Conservation (phyloP, 164 flowering plant genomes). For the Akebia trifoliata region DNA sequence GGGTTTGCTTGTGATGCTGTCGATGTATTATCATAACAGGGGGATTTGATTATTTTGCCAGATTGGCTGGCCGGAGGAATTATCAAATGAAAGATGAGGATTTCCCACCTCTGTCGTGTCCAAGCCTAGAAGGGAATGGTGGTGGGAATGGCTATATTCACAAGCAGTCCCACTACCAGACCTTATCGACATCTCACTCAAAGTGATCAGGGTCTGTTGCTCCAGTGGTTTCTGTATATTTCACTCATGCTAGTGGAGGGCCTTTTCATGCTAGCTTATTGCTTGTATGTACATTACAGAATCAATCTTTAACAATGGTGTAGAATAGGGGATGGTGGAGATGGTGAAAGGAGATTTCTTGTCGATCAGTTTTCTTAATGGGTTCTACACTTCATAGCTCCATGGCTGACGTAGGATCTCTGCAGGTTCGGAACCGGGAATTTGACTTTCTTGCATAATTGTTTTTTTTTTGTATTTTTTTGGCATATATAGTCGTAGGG, state of each 20-base stretch:
- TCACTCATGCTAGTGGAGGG: slow-evolving; percentile 19
- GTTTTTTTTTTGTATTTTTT: not conserved
- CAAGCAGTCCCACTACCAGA: slow-evolving; percentile 24
- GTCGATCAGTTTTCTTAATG: slow-evolving; percentile 1
- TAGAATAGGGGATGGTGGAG: slow-evolving; percentile 13
- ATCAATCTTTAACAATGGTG: slow-evolving; percentile 11
- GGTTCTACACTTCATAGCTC: slow-evolving; percentile 22
- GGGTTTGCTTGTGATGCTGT: slow-evolving; percentile 34
- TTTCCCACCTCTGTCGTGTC: slow-evolving; percentile 35
- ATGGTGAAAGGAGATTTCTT: slow-evolving; percentile 7
- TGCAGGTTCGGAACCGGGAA: slow-evolving; percentile 19
- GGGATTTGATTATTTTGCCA: slow-evolving; percentile 50
- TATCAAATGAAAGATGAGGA: slow-evolving; percentile 38
- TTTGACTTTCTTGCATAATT: not conserved
- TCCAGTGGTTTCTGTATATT: slow-evolving; percentile 18
- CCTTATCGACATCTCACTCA: slow-evolving; percentile 20
- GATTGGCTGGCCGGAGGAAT: slow-evolving; percentile 36
- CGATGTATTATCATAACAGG: slow-evolving; percentile 48
- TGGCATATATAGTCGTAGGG: too few relatives aligned
- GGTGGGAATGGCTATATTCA: slow-evolving; percentile 26
- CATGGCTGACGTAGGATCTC: slow-evolving; percentile 11
- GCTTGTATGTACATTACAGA: slow-evolving; percentile 33
- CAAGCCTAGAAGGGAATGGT: slow-evolving; percentile 24
- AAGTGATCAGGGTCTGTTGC: slow-evolving; percentile 16
- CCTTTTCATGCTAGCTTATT: slow-evolving; percentile 20